Evolutionary conservation across 2,329 filamentous ascomycete species (phyloP), one percentile per base, ranked within the genome.

Genomic region (Bimuria novae-zelandiae): DNA sequence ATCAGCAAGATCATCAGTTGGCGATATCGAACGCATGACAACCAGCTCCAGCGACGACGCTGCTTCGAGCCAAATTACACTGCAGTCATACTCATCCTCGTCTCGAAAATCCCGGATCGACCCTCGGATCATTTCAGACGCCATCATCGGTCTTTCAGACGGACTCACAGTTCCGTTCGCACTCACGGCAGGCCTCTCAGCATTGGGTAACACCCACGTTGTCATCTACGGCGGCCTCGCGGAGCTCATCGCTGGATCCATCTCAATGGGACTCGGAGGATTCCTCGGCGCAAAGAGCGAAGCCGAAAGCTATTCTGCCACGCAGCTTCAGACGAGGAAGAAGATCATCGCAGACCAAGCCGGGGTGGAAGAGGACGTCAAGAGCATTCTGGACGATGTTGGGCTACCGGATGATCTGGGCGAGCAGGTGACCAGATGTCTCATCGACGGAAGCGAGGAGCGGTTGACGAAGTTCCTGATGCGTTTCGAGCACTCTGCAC

Each of bases 81-180:
- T 32, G 4, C 25, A 43, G 11, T 32, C 41, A 5, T 32, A 21
- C 14, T 30, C 25, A n/a, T 43, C 27, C 16, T 7, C 41, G 6
- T 21, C 25, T 7, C 41, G 27, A 11, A 12, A 23, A 4, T 44
- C 41, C n/a, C n/a, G 27, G 8, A 33, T 44, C 7, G 27, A 44
- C 14, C 41, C 41, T 12, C 41, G 41, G 2, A 44, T 44, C 27
- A 44, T 44, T 8, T 44, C 41, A 40, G 86, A 90, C 71, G 80
- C 86, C 57, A 90, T 89, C 54, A 87, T 92, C 61, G 89, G 89
- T 48, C 85, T 92, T 62, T 87, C 89, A 0, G 89, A 92, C 66
- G 89, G 89, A 14, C 80, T 92, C 61, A 92, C 89, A 0, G 89
- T 92, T 0, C 89, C 89, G 0, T 92, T 92, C 62, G 89, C 89